Conservation (phyloP, 2,329 filamentous ascomycete species). For the Diaporthe amygdali region DNA sequence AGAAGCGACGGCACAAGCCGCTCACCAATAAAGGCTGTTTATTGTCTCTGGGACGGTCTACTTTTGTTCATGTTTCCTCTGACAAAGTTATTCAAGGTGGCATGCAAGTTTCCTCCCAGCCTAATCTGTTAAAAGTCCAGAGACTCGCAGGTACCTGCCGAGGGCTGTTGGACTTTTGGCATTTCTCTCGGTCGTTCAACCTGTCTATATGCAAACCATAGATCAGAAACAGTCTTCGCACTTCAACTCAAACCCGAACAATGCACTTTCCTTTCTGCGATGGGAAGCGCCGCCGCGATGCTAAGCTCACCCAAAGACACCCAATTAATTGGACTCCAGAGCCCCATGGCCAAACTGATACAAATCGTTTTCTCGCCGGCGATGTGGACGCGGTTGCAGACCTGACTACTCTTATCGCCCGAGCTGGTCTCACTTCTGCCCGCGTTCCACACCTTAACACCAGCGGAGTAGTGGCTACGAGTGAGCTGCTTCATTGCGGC, state of each 20-base stretch:
- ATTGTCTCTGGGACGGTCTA: background rate
- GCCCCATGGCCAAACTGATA: background rate
- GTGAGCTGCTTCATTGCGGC: background rate
- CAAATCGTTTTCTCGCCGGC: background rate
- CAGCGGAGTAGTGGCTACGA: background rate
- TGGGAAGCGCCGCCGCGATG: background rate
- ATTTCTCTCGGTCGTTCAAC: background rate
- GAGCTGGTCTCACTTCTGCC: background rate
- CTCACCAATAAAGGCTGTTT: background rate
- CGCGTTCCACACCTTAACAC: background rate
- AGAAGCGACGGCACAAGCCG: background rate
- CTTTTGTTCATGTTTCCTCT: background rate
- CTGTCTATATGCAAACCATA: background rate
- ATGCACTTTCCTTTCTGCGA: conserved; percentile 5
- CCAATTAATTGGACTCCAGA: background rate
- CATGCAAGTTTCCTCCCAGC: background rate
- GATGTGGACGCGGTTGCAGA: background rate
- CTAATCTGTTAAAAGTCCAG: background rate
- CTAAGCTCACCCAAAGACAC: background rate
- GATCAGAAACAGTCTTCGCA: background rate
- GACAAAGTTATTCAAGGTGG: background rate
- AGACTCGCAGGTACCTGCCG: background rate
- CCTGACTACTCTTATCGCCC: background rate
- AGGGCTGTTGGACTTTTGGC: background rate
- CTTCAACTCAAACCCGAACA: background rate